These are phyloP conservation scores for Scheffersomyces segobiensis DNA, from an alignment of 1,139 yeast species.

Conservation along the genomic window DNA sequence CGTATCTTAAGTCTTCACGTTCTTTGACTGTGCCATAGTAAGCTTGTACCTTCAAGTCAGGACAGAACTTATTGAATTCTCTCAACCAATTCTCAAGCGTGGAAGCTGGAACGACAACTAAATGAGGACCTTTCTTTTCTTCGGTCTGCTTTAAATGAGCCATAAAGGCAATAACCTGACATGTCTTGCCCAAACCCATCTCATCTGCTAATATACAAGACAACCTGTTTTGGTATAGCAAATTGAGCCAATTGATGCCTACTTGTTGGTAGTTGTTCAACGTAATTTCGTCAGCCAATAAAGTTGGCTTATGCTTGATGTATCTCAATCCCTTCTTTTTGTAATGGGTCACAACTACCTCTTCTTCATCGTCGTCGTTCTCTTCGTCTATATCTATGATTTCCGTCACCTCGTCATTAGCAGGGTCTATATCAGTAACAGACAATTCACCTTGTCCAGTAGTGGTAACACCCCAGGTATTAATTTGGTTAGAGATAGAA, in stretches of 20 bases:
- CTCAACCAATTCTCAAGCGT: constrained; percentile 97
- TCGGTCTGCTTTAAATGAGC: constrained; percentile 74
- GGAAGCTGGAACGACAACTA: constrained; percentile 92
- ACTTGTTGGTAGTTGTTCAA: constrained; percentile 91
- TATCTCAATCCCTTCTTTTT: constrained; percentile 40
- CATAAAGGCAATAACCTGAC: constrained; percentile 92
- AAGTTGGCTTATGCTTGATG: constrained; percentile 68
- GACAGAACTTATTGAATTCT: constrained; percentile 89
- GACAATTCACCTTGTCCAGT: constrained; percentile 66
- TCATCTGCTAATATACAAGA: constrained; percentile 97
- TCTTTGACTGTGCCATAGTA: constrained; percentile 88
- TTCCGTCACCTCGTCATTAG: constrained; percentile 12
- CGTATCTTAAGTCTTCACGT: constrained; percentile 79
- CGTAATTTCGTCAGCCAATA: constrained; percentile 61
- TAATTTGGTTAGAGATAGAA: constrained; percentile 69
- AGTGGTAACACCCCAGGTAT: constrained; percentile 81
- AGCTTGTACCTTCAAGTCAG: constrained; percentile 78
- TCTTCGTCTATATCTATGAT: constrained; percentile 31
- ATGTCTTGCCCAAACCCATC: constrained; percentile 96
- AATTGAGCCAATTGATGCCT: constrained; percentile 89
- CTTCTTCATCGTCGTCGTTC: constrained; percentile 20
- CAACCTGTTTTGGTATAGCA: constrained; percentile 72
- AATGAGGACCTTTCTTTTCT: constrained; percentile 63
- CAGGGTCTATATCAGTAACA: constrained; percentile 41
- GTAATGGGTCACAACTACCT: constrained; percentile 11